Base-by-base conservation (phyloP, 164 flowering plant genomes). In the Aristolochia fimbriata region DNA sequence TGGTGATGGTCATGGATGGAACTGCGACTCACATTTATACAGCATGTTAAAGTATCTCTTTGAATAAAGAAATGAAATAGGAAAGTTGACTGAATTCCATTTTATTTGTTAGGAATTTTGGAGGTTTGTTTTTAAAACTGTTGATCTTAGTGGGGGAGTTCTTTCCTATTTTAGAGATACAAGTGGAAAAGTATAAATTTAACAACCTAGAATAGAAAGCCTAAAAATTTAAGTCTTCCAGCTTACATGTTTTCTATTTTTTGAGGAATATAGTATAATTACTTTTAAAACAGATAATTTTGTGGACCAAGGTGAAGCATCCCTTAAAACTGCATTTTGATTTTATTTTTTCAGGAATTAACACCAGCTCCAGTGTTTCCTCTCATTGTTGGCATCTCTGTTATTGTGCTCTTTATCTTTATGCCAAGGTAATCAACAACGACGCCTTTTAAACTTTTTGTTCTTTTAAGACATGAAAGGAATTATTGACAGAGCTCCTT, bases 301-400 rank as follows among this genome's bases (percentile, higher is more conserved):
- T 31, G 10, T 37, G 10, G 12, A 37, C 43, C 43, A 37, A 37
- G 4, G 43, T 37, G 43, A 37, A 37, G 43, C 43, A 7, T 37
- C 43, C 43, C 12, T 37, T 3, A 6, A 37, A 37, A 37, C 43
- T 37, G 12, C 43, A 3, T 3, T 37, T 10, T 37, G 43, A 5
- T 6, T 37, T 10, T 10, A 10, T 37, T 3, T 37, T 5, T 37
- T 37, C 86, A 94, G 99, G 99, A 94, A 37, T 67, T 88, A 68
- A 91, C 97, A 62, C 64, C 91, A 6, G 97, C 97, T 19, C 93
- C 97, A 1, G 83, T 88, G 4, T 83, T 83, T 63, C 96, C 97
- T 58, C 87, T 91, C 15, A 62, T 94, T 56, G 76, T 76, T 56
- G 97, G 96, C 55, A 73, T 91, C 31, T 79, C 81, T 37, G 86